Base-by-base conservation (phyloP, 75 land plant species). In the Larix kaempferi region DNA sequence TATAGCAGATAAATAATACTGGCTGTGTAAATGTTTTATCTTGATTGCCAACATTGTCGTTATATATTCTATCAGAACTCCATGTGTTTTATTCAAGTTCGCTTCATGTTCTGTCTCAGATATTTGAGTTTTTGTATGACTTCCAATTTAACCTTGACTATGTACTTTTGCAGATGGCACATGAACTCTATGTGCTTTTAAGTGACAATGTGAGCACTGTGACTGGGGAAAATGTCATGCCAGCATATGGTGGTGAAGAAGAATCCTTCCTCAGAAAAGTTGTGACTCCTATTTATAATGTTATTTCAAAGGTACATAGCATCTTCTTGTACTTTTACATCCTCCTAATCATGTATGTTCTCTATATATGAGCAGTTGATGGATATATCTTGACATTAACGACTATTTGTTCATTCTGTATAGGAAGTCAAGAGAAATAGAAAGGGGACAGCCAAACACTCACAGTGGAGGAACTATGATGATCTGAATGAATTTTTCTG, bases 401-500 rank as follows among this genome's bases (percentile, higher is more conserved):
- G 54, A 11, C 11, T 49, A 49, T 49, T 25, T 72, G 12, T 41
- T 56, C 25, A 21, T 79, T 57, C 64, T 23, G 17, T 74, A 17
- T 27, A 86, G 99, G 99, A 97, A 84, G 91, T 90, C 57, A 55
- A 81, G 59, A 92, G 78, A 58, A 94, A 79, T 78, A 86, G 78
- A 82, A 76, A 66, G 66, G 96, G 94, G n/a, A 85, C 83, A 39
- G 88, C 98, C 67, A 88, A 88, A 26, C 90, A 98, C 83, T 95
- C 99, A 6, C 77, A 79, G 33, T 98, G 99, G 99, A 90, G 99
- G 37, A 98, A 98, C 78, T 98, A 98, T 77, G 99, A 98, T 78
- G 99, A 98, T 75, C 83, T 98, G 60, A 98, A 98, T 76, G 99
- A 98, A 80, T 98, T 77, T 79, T 98, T 98, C 89, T 98, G 99